phyloP scores from a whole-genome alignment of 441 rosid species.

The Sinapis alba region DNA sequence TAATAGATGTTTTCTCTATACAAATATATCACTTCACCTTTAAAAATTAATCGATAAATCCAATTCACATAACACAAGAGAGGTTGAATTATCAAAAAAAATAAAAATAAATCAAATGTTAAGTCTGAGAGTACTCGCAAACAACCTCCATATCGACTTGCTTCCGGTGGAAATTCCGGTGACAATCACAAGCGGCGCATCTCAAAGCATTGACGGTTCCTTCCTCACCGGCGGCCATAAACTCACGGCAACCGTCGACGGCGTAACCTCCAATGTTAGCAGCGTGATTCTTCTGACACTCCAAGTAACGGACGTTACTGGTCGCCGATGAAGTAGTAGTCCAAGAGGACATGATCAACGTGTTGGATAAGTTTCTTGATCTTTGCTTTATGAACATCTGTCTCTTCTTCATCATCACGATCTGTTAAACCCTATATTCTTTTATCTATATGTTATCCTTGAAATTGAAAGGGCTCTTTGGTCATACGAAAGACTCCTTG shows the following conservation, averaged over 20 bases:
- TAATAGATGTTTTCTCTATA: too few relatives aligned
- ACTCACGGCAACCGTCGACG: slow-evolving; percentile 94
- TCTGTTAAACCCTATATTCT: slow-evolving; percentile 48
- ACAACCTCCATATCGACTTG: slow-evolving; percentile 82
- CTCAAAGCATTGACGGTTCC: slow-evolving; percentile 57
- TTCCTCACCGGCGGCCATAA: slow-evolving; percentile 80
- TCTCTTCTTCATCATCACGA: slow-evolving; percentile 76
- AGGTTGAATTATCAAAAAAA: neutral
- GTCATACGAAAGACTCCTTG: slow-evolving; percentile 36
- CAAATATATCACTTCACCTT: slow-evolving; percentile 33
- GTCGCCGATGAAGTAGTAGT: slow-evolving; percentile 51
- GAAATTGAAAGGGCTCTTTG: slow-evolving; percentile 34
- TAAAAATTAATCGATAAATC: slow-evolving; percentile 16
- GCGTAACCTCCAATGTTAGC: slow-evolving; percentile 87
- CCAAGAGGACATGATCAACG: slow-evolving; percentile 56
- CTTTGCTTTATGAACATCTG: slow-evolving; percentile 63
- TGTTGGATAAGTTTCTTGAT: slow-evolving; percentile 41
- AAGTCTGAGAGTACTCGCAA: slow-evolving; percentile 89
- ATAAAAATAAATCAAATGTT: slow-evolving; percentile 28
- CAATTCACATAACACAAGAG: neutral
- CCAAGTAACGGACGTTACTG: slow-evolving; percentile 61
- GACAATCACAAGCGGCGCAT: slow-evolving; percentile 96
- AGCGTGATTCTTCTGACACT: slow-evolving; percentile 95
- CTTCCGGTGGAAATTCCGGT: slow-evolving; percentile 81
- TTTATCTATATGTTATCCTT: neutral